Conservation (phyloP, 1,284 basidiomycete species). For the Apiotrichum veenhuisii region DNA sequence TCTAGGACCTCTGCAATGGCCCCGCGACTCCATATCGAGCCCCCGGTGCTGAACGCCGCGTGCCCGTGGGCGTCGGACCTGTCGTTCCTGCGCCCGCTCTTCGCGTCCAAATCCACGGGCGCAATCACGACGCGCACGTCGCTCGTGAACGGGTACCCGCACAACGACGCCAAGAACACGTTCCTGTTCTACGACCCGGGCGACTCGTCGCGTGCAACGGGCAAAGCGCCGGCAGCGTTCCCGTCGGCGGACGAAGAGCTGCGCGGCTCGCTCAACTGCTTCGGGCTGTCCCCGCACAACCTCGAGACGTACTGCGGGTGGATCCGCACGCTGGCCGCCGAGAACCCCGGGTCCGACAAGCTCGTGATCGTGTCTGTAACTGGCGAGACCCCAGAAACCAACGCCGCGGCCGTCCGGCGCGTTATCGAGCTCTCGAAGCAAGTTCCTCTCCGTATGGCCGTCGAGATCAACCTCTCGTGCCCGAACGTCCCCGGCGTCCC, state of each 20-base stretch:
- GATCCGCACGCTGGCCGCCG: slow-evolving; percentile 1
- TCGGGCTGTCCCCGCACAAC: slow-evolving; percentile 13
- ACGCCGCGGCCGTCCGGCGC: slow-evolving; percentile 7
- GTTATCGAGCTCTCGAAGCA: slow-evolving; percentile 4
- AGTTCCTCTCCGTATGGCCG: slow-evolving; percentile 6
- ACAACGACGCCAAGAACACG: slow-evolving; percentile 20
- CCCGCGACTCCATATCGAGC: slow-evolving; percentile 7
- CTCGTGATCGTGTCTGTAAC: slow-evolving; percentile 17
- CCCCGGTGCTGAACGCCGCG: slow-evolving; percentile 18
- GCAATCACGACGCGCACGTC: slow-evolving; percentile 20
- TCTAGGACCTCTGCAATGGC: not conserved
- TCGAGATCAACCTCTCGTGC: slow-evolving; percentile 21
- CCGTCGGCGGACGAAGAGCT: not conserved
- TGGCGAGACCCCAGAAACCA: slow-evolving; percentile 14
- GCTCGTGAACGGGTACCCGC: slow-evolving; percentile 18
- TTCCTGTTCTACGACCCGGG: slow-evolving; percentile 18
- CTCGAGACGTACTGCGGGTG: slow-evolving; percentile 10
- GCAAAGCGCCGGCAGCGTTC: slow-evolving; percentile 1
- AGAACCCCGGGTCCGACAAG: slow-evolving; percentile 5
- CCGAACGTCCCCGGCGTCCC: slow-evolving; percentile 20
- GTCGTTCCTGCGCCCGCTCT: slow-evolving; percentile 10
- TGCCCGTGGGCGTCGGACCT: slow-evolving; percentile 20
- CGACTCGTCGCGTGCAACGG: not conserved
- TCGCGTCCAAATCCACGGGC: slow-evolving; percentile 10
- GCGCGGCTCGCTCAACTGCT: slow-evolving; percentile 16